Conservation (phyloP, 352 stramenopile species). For the Phytophthora capsici region DNA sequence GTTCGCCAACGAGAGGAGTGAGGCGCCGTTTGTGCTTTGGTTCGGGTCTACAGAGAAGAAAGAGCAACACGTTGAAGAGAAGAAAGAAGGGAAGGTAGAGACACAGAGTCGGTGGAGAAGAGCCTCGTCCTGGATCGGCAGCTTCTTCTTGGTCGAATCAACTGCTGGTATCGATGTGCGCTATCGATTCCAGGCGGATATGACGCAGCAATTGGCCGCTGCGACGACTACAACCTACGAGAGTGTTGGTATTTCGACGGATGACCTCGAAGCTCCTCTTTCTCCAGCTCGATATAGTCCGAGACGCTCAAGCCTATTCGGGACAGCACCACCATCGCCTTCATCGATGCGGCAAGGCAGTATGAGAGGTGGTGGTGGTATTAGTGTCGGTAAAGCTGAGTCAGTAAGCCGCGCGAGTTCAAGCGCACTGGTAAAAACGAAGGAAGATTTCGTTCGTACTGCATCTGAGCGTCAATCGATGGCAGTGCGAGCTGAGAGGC, state of each 20-base stretch:
- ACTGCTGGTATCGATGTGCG: slow-evolving; percentile 15
- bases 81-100: slow-evolving; percentile 12
- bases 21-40: slow-evolving; percentile 47
- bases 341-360: slow-evolving; percentile 4
- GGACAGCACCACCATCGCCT: slow-evolving; percentile 7
- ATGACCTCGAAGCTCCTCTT: slow-evolving; percentile 18
- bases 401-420: slow-evolving; percentile 1
- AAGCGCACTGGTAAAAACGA: slow-evolving; percentile 13
- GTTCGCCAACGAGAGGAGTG: slow-evolving; percentile 18
- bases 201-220: slow-evolving; percentile 28
- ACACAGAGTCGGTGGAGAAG: slow-evolving; percentile 10
- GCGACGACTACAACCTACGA: slow-evolving; percentile 47
- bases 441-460: slow-evolving; percentile 38
- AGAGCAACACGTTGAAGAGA: not conserved
- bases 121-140: slow-evolving; percentile 2
- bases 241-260: slow-evolving; percentile 54
- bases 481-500: slow-evolving; percentile 53
- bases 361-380: slow-evolving; percentile 13
- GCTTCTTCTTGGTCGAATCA: not conserved
- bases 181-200: slow-evolving; percentile 39
- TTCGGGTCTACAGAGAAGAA: slow-evolving; percentile 20
- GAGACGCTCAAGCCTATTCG: slow-evolving; percentile 32
- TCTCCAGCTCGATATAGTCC: not conserved
- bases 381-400: slow-evolving; percentile 3
- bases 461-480: slow-evolving; percentile 54